These are phyloP conservation scores for Rhodotorula sp. DNA, from an alignment of 1,284 basidiomycete genomes.

Conservation along the genomic window DNA sequence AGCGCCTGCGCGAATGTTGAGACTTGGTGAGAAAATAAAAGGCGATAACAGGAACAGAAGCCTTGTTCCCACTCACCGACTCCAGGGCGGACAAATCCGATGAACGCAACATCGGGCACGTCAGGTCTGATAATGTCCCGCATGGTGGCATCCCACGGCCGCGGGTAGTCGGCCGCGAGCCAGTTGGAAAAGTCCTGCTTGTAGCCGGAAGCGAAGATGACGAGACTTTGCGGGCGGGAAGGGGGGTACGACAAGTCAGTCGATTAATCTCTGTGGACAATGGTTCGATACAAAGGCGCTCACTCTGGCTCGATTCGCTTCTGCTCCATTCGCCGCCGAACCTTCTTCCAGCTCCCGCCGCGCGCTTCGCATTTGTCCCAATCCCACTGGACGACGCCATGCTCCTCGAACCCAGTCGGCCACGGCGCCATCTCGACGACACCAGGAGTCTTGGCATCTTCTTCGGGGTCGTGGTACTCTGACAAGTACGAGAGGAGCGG, in stretches of 20 bases:
- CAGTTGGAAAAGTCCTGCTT: conserved; percentile 50
- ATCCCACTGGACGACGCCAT: conserved; percentile 57
- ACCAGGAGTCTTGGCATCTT: conserved; percentile 52
- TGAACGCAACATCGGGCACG: conserved; percentile 55
- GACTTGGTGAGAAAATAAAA: conserved; percentile 3
- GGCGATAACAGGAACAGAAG: neutral
- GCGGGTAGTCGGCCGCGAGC: conserved; percentile 51
- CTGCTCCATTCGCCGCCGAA: conserved; percentile 50
- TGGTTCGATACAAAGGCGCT: neutral
- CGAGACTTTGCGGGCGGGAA: conserved; percentile 38
- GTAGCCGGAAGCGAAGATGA: conserved; percentile 53
- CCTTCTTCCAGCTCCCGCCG: conserved; percentile 49
- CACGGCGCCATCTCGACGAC: conserved; percentile 63
- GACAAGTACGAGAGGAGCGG: conserved; percentile 54
- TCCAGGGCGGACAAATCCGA: conserved; percentile 64
- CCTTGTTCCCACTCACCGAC: conserved; percentile 53
- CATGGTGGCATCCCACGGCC: conserved; percentile 57
- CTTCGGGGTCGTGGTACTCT: conserved; percentile 59
- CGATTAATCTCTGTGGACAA: conserved; percentile 49
- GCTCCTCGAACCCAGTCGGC: conserved; percentile 55
- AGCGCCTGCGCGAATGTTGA: conserved; percentile 51
- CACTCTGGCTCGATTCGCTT: conserved; percentile 49
- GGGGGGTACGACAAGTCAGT: neutral
- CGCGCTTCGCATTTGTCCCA: conserved; percentile 45
- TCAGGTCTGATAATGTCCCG: conserved; percentile 54